A percentile compares a stretch with the other conserved stretches of the same genome.
phyloP scores from a whole-genome alignment of 2,329 filamentous ascomycete species.

The Ophiostoma perfectum region DNA sequence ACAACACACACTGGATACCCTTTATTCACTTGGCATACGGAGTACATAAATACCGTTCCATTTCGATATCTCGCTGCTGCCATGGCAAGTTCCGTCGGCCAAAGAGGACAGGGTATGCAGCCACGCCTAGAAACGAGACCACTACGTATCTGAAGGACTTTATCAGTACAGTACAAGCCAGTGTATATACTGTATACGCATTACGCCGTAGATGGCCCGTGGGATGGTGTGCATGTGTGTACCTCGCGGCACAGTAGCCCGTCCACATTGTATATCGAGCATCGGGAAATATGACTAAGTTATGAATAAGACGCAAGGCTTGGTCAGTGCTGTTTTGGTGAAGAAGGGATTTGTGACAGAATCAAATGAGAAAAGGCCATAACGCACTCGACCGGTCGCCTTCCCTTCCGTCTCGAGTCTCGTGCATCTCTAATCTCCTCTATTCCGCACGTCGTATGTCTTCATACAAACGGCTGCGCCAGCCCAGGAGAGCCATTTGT shows the following conservation, averaged over 20 bases:
- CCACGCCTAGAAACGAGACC: neutral
- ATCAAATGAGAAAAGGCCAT: neutral
- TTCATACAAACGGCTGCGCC: no score
- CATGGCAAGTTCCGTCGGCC: conserved; percentile 8
- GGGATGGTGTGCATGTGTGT: neutral
- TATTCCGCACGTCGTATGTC: no score
- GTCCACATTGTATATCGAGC: neutral
- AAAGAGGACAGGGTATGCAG: neutral
- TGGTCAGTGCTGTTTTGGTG: neutral
- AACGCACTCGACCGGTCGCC: neutral
- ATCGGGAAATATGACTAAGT: neutral
- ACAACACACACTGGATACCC: no score
- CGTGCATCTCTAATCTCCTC: neutral
- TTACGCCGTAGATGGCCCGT: conserved; percentile 11
- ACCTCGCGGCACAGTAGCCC: neutral
- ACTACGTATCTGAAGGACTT: no score
- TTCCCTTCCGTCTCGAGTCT: neutral
- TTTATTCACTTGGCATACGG: neutral
- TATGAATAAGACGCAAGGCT: neutral
- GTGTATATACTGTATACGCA: neutral
- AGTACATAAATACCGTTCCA: neutral
- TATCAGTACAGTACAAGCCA: neutral
- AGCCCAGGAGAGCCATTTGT: no score
- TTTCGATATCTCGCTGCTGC: no score
- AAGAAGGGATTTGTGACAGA: neutral